These are phyloP conservation scores for Aureobasidium sp. DNA, from an alignment of 2,329 filamentous ascomycete genomes.

Conservation along the genomic window DNA sequence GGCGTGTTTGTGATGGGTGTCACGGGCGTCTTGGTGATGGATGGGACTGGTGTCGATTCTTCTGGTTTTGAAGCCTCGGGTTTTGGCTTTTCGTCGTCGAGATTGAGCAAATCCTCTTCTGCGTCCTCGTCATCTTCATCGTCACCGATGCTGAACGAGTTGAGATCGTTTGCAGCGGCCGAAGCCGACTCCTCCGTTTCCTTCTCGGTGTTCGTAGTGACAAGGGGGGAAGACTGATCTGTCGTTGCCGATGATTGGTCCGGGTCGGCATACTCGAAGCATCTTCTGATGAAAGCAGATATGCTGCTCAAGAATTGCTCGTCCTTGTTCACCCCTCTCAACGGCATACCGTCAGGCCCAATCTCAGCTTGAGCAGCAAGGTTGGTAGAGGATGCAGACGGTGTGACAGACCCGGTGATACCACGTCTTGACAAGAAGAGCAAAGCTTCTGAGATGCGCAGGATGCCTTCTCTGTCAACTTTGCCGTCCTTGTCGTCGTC, in stretches of 20 bases:
- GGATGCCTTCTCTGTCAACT: constrained; percentile 88
- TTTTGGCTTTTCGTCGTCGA: constrained; percentile 39
- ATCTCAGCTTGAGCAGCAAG: constrained; percentile 32
- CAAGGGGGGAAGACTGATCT: constrained; percentile 20
- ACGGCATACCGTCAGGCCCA: constrained; percentile 26
- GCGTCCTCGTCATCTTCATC: constrained; percentile 38
- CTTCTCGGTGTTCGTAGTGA: constrained; percentile 17
- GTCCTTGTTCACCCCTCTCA: constrained; percentile 51
- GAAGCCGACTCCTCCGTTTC: constrained; percentile 23
- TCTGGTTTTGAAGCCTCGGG: constrained; percentile 9
- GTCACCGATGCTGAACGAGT: constrained; percentile 67
- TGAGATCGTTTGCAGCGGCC: constrained; percentile 32
- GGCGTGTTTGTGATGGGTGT: constrained; percentile 15
- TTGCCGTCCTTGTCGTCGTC: constrained; percentile 86
- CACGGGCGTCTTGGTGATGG: constrained; percentile 2
- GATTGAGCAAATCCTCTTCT: constrained; percentile 48
- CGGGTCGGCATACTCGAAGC: constrained; percentile 96
- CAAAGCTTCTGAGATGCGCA: constrained; percentile 87
- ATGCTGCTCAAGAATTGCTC: constrained; percentile 89
- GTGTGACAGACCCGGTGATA: constrained; percentile 63
- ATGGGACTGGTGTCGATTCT: constrained; percentile 11
- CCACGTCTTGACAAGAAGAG: constrained; percentile 87
- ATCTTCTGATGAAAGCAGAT: constrained; percentile 88
- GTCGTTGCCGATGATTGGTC: constrained; percentile 46
- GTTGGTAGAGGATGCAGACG: constrained; percentile 51